These are phyloP conservation scores for Calvatia gigantea DNA, from an alignment of 768 basidiomycete species.

Conservation along the genomic window DNA sequence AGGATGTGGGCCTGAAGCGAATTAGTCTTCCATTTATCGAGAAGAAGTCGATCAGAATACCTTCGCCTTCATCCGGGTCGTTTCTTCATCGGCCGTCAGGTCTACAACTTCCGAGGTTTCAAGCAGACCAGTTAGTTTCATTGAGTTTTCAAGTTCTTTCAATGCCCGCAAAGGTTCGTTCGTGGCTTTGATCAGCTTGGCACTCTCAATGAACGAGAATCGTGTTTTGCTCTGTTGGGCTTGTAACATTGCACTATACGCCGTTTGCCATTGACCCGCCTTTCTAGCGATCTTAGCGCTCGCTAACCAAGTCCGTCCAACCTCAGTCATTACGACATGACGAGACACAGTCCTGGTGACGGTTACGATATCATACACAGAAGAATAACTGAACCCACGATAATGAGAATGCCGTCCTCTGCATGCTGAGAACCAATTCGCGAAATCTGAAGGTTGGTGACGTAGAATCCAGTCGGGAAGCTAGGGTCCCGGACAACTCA, in stretches of 20 bases:
- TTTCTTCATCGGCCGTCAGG: constrained; percentile 52
- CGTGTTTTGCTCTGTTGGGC: constrained; percentile 69
- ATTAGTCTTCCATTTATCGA: neutral
- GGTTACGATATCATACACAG: constrained; percentile 6
- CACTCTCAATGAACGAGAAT: constrained; percentile 86
- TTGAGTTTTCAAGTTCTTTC: constrained; percentile 78
- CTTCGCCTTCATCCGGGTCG: constrained; percentile 67
- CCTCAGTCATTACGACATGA: constrained; percentile 46
- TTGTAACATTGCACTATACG: constrained; percentile 93
- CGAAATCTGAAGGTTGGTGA: constrained; percentile 85
- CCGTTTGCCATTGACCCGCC: constrained; percentile 92
- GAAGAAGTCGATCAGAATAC: constrained; percentile 29
- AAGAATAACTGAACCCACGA: constrained; percentile 40
- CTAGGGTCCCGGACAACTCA: constrained; percentile 47
- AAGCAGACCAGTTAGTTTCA: constrained; percentile 47
- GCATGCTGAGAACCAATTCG: constrained; percentile 87
- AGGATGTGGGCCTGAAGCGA: constrained; percentile 64
- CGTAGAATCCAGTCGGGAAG: constrained; percentile 67
- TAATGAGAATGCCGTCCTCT: constrained; percentile 77
- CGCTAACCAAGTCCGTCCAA: constrained; percentile 84
- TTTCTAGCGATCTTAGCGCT: constrained; percentile 97
- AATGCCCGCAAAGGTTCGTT: constrained; percentile 84
- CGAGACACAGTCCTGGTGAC: constrained; percentile 29
- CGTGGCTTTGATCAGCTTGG: constrained; percentile 75
- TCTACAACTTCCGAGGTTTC: constrained; percentile 48